Percentiles rank a stretch among this genome's conserved stretches.
These are phyloP conservation scores for Fusarium nygamai DNA, from an alignment of 2,329 filamentous ascomycete genomes.

Conservation along the genomic window DNA sequence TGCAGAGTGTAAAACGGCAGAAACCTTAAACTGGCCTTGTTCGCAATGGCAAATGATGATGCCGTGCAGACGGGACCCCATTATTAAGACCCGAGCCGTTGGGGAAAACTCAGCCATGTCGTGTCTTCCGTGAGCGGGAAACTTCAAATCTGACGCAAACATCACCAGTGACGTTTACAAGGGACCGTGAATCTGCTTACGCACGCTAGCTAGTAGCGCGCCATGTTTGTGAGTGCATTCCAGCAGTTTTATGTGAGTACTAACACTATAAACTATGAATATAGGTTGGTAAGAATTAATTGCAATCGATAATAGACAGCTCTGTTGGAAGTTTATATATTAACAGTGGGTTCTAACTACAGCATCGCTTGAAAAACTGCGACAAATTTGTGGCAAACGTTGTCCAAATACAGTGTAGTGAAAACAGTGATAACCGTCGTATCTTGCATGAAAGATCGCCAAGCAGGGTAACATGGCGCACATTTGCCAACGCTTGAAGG, in stretches of 20 bases:
- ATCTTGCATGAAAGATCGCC: background rate
- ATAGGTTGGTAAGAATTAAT: background rate
- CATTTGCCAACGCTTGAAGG: background rate
- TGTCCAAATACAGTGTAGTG: slow-evolving; percentile 15
- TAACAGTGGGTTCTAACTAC: background rate
- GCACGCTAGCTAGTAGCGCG: slow-evolving; percentile 15
- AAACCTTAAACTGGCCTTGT: slow-evolving; percentile 24
- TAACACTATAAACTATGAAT: too few species aligned
- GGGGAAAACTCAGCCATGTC: background rate
- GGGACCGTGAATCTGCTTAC: background rate
- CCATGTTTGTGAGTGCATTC: slow-evolving; percentile 17
- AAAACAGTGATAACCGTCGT: slow-evolving; percentile 7
- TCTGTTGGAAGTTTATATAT: background rate
- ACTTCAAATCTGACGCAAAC: slow-evolving; percentile 14
- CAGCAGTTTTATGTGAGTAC: background rate
- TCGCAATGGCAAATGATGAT: slow-evolving; percentile 1
- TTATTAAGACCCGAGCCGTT: slow-evolving; percentile 19
- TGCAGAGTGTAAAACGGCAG: slow-evolving; percentile 14
- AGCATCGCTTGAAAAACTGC: background rate
- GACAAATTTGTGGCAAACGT: slow-evolving; percentile 9
- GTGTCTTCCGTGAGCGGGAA: background rate
- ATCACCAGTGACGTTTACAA: slow-evolving; percentile 33
- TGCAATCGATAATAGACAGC: background rate
- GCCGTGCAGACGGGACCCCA: background rate
- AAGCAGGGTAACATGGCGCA: slow-evolving; percentile 1